Base-by-base conservation (phyloP, 768 basidiomycete species). In the Calocybe gangraenosa region DNA sequence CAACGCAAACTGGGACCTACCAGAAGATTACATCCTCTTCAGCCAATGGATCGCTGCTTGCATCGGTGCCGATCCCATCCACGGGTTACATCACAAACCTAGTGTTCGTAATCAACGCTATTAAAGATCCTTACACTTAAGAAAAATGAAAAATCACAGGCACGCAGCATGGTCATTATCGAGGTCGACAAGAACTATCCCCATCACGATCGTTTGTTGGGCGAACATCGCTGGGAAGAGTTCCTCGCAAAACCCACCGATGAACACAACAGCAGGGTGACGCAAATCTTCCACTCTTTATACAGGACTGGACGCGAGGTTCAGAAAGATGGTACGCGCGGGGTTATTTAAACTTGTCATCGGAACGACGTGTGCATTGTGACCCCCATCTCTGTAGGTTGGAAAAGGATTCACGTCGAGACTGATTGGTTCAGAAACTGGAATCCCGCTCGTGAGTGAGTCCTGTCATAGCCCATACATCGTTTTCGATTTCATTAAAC, bases 171-270 rank as follows among this genome's bases (percentile, higher is more conserved):
- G 65, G 69, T 78, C n/a, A 54, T 78, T 7, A 55, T 77, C 18
- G 75, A 79, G 47, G 58, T 80, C 46, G 64, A 69, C 25, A 69
- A 69, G 45, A 52, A 54, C 3, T 72, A 63, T 40, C 53, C 52
- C 14, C 55, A 66, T 35, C 62, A 65, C 14, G 59, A 65, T 18
- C 55, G 56, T 11, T 51, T 80, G 11, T 59, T 80, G 1, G 78
- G 77, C 43, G 75, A 76, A 51, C 78, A 80, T 49, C 63, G 65
- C 13, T 79, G 76, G 76, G 44, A 42, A 15, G 65, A 74, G 22
- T 70, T 79, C 42, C 58, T 80, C 14, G 64, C 58, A 49, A 62
- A 65, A 4, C 71, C 74, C 1, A 57, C 41, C 4, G 47, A 47
- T 0, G 67, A 74, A 25, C 74, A 78, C 52, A 52, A 52, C 13